Evolutionary conservation across 371 early-diverging fungal genomes (phyloP).

Genomic region (Mortierella sp.): DNA sequence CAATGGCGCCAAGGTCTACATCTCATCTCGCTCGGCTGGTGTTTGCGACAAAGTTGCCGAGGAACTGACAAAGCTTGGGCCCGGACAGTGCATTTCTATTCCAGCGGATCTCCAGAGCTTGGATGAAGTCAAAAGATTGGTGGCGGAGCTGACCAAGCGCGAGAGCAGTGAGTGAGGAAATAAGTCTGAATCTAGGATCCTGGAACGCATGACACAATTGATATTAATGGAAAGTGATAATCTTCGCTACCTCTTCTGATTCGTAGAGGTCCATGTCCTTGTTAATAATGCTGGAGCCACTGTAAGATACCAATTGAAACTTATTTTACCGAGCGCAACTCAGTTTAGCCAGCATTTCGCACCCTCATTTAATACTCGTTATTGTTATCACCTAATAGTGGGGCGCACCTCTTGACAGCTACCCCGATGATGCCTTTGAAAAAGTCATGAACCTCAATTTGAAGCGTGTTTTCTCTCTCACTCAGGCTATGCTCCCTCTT

Average conservation of each 20-base stretch:
- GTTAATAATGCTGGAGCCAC: slow-evolving; percentile 91
- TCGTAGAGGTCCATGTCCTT: slow-evolving; percentile 81
- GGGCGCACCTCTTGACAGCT: slow-evolving; percentile 71
- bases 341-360: too few species aligned
- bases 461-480: slow-evolving; percentile 86
- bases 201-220: not conserved
- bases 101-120: slow-evolving; percentile 82
- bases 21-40: slow-evolving; percentile 73
- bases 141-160: slow-evolving; percentile 65
- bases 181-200: not conserved
- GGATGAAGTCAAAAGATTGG: slow-evolving; percentile 72
- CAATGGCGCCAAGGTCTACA: slow-evolving; percentile 84
- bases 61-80: slow-evolving; percentile 72
- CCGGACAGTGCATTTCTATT: slow-evolving; percentile 80
- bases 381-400: slow-evolving; percentile 50
- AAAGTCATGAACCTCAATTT: slow-evolving; percentile 93
- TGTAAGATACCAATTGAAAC: slow-evolving; percentile 29
- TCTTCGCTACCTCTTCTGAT: not conserved
- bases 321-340: not conserved
- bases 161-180: slow-evolving; percentile 71
- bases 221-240: not conserved
- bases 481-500: slow-evolving; percentile 82
- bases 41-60: slow-evolving; percentile 75
- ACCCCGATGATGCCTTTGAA: slow-evolving; percentile 78
- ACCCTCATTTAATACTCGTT: not conserved